phyloP scores from a whole-genome alignment of 768 basidiomycete species.

The Pisolithus tinctorius region DNA sequence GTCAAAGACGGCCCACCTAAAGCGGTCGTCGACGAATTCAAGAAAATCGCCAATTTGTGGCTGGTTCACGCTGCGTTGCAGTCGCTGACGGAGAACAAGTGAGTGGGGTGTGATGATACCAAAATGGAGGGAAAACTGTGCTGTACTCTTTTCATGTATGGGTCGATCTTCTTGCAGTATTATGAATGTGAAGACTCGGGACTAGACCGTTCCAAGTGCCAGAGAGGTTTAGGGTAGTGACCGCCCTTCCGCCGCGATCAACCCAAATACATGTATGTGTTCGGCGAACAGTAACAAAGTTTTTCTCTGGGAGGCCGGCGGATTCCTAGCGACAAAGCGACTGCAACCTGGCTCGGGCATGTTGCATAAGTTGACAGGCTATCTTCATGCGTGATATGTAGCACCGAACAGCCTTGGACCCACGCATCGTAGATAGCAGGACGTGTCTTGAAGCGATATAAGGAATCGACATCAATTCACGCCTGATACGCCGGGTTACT shows the following conservation, averaged over 20 bases:
- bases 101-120: neutral
- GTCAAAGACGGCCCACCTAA: slow-evolving; percentile 23
- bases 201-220: neutral
- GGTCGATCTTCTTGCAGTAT: slow-evolving; percentile 1
- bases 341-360: too few relatives aligned
- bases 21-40: slow-evolving; percentile 20
- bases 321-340: neutral
- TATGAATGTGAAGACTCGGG: neutral
- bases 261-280: neutral
- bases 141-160: neutral
- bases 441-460: too few relatives aligned
- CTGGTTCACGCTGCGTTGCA: slow-evolving; percentile 25
- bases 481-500: neutral
- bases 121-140: neutral
- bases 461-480: too few relatives aligned
- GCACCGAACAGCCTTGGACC: too few relatives aligned
- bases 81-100: slow-evolving; percentile 2
- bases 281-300: neutral
- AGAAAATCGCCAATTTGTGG: slow-evolving; percentile 22
- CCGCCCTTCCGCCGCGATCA: neutral
- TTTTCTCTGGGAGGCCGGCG: neutral
- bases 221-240: too few relatives aligned
- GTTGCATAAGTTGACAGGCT: neutral
- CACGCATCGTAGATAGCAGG: too few relatives aligned
- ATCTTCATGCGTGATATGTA: slow-evolving; percentile 1